Evolutionary conservation across 768 basidiomycete genomes (phyloP), one percentile per base, ranked within the genome.

Genomic region (Amanita jacksonii): DNA sequence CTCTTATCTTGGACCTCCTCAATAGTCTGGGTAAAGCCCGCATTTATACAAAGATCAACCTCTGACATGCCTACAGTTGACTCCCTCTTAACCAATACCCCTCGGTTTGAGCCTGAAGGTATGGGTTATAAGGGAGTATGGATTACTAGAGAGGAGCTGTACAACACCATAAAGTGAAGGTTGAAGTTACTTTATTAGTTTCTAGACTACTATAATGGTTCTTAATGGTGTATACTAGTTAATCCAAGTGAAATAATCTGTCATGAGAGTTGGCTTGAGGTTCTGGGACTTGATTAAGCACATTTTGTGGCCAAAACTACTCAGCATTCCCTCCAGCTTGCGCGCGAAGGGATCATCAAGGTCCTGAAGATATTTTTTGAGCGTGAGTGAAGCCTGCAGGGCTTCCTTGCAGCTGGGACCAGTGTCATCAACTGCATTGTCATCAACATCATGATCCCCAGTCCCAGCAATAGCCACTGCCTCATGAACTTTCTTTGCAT

Each of bases 281-380:
- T 43, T 43, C 38, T 38, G 45, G 34, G 35, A 25, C 27, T 28
- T 45, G 24, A 49, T 50, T 20, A 51, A 45, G 18, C 42, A 46
- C 33, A 49, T 56, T 38, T 55, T 50, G 12, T 44, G 40, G 18
- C 55, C 55, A 46, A 61, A 59, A 32, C 45, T 42, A 30, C 24
- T 46, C 6, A 61, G 49, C 25, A 56, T 37, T 5, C 16, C 41
- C 43, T 59, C 57, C 22, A 57, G 36, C 40, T 57, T 52, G 31
- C 48, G 43, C 5, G 54, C 52, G 30, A 50, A 61, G 2, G 50
- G 49, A 36, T 56, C 52, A 45, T 57, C 49, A 6, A 52, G 23
- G 37, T 52, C 48, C 7, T 38, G 24, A 20, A 58, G n/a, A 42
- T 53, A 60, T 5, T 38, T 43, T 24, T 49, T 46, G 9, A 62